phyloP scores from a whole-genome alignment of 1,139 yeast species.

The Geotrichum histeridarum region DNA sequence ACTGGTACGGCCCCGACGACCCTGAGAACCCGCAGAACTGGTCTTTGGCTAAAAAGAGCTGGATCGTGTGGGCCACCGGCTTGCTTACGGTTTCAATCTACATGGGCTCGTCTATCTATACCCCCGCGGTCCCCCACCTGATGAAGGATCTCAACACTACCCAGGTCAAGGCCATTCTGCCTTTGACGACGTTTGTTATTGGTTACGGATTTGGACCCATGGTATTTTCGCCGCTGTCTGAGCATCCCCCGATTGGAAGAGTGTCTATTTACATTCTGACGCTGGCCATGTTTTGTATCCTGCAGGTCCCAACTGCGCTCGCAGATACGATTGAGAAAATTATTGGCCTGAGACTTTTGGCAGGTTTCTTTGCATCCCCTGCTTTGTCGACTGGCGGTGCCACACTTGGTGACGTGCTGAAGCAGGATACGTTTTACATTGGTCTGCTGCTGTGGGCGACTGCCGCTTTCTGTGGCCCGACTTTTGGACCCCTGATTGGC shows the following conservation, averaged over 20 bases:
- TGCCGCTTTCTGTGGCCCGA: conserved; percentile 57
- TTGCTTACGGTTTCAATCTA: conserved; percentile 51
- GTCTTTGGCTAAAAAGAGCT: conserved; percentile 41
- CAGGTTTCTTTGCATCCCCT: conserved; percentile 79
- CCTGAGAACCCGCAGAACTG: conserved; percentile 59
- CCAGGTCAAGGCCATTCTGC: conserved; percentile 45
- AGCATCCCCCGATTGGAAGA: conserved; percentile 50
- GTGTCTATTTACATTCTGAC: conserved; percentile 49
- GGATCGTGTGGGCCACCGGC: conserved; percentile 43
- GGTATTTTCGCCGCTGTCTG: conserved; percentile 52
- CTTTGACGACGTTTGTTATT: conserved; percentile 51
- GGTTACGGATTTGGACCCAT: conserved; percentile 58
- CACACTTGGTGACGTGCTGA: conserved; percentile 56
- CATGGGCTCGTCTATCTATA: conserved; percentile 57
- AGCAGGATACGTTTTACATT: conserved; percentile 29
- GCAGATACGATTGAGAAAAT: conserved; percentile 45
- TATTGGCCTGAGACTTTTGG: conserved; percentile 66
- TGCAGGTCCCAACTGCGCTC: conserved; percentile 49
- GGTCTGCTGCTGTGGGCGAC: conserved; percentile 49
- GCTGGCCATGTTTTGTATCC: conserved; percentile 50
- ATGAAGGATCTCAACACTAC: conserved; percentile 44
- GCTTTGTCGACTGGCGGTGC: conserved; percentile 87
- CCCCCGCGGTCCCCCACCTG: conserved; percentile 50
- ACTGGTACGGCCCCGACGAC: conserved; percentile 50
- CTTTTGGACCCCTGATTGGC: conserved; percentile 65